Evolutionary conservation across 2,329 filamentous ascomycete species (phyloP), one percentile per base, ranked within the genome.

Genomic region (Phyllosticta citribraziliensis): DNA sequence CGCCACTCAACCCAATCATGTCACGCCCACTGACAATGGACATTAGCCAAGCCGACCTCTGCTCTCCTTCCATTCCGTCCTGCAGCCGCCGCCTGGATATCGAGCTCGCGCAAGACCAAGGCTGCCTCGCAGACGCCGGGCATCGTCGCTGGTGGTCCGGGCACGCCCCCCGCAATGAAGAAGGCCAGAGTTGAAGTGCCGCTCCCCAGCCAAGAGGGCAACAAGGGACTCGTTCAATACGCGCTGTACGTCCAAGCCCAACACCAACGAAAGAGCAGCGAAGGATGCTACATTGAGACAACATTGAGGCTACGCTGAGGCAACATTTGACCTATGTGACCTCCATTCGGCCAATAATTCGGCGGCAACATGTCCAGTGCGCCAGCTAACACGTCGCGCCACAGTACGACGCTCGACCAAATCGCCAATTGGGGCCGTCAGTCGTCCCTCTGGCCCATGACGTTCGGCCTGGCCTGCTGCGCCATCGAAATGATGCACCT

Each of bases 401-500:
- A 35, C 60, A 91, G 88, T 66, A 91, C 89, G 58, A 88, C 88
- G 6, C 83, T 92, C 72, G 90, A 95, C 73, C 84, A 89, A 73
- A 82, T 95, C 66, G 79, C 88, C 78, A 94, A 93, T 79, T 95
- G 91, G 91, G 88, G 85, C 52, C 87, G 90, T 61, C 89, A 94
- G 77, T 85, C 86, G 63, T 95, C 91, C n/a, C 80, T 95, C 61
- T 95, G 91, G 90, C 91, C 91, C 68, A 88, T 95, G 84, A 91
- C 89, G 53, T 95, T 96, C 73, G 91, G 88, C 63, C 86, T 95
- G 52, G 91, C 91, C 70, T 96, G 91, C 82, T 95, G 91, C 74
- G 90, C 88, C 76, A 79, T 96, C 73, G 91, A 96, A 76, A 95
- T 95, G 91, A 96, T 96, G 91, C 89, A 93, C 74, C 81, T 91